phyloP scores from a whole-genome alignment of 1,284 basidiomycete species.

The Cutaneotrichosporon daszewskae region DNA sequence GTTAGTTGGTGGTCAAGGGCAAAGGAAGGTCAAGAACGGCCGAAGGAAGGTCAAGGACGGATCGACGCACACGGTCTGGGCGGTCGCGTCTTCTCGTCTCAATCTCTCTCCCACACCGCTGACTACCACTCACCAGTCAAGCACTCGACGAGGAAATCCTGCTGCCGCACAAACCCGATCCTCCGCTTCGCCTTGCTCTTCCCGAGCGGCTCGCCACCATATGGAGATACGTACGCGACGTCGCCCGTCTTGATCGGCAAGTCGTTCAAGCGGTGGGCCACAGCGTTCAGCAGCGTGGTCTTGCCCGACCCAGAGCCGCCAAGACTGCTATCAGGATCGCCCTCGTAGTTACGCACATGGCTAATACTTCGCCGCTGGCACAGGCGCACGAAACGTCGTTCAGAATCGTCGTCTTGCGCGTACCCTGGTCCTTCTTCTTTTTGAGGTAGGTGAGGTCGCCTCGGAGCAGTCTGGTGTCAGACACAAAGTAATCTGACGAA shows the following conservation, averaged over 20 bases:
- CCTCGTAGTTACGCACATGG: slow-evolving; percentile 36
- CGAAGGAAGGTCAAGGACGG: too few relatives aligned
- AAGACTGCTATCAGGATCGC: slow-evolving; percentile 22
- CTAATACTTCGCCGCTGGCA: slow-evolving; percentile 43
- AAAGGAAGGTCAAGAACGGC: too few relatives aligned
- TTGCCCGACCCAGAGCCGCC: slow-evolving; percentile 47
- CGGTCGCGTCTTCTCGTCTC: too few relatives aligned
- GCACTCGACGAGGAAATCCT: slow-evolving; percentile 46
- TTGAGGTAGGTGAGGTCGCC: slow-evolving; percentile 10
- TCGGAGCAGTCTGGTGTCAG: slow-evolving; percentile 5
- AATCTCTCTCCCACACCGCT: too few relatives aligned
- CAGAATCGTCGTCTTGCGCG: slow-evolving; percentile 37
- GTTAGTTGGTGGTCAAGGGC: background rate
- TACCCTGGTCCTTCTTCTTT: slow-evolving; percentile 8
- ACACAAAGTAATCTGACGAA: too few relatives aligned
- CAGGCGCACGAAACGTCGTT: slow-evolving; percentile 42
- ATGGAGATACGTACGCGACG: slow-evolving; percentile 19
- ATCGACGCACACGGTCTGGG: too few relatives aligned
- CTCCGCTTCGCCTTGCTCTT: slow-evolving; percentile 36
- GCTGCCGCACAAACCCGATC: slow-evolving; percentile 47
- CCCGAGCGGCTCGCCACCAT: slow-evolving; percentile 5
- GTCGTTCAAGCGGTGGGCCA: slow-evolving; percentile 42
- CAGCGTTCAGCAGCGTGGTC: slow-evolving; percentile 48
- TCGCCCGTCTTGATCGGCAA: slow-evolving; percentile 40
- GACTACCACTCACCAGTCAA: slow-evolving; percentile 37